Base-by-base conservation (phyloP, 305 asterid species). In the Stenogyne calaminthoides region DNA sequence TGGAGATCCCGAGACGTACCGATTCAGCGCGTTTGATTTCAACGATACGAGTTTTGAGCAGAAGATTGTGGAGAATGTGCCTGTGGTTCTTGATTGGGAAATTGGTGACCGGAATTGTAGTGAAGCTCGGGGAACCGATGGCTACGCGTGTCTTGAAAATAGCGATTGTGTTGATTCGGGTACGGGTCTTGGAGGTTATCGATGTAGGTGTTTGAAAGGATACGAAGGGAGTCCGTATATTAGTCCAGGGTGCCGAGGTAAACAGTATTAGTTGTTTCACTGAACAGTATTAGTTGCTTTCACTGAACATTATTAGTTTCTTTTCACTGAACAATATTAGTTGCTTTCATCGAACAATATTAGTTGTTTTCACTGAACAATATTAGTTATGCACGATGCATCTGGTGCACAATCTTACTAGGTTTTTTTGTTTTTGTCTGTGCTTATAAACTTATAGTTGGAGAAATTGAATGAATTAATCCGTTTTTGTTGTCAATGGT, bases 161-260 rank as follows among this genome's bases (percentile, higher is more conserved):
- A 86, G 87, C 19, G 15, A 7, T 0, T 88, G 94, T 64, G 80
- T 81, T 20, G 88, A 88, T 66, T 72, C 86, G 0, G 83, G 58
- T 1, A 72, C 74, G 0, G 83, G 83, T 1, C 19, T 72, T 0
- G 78, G 81, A 18, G 91, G 93, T 1, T 88, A 88, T 14, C 72
- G 83, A 0, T 88, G 93, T 14, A 75, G 16, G 15, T 88, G 91
- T 54, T 25, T 3, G 10, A 0, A 78, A 7, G 93, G 93, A 7
- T 86, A 75, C 9, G 40, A 79, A 9, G 93, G 93, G 67, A 88
- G 80, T 70, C 89, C 93, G 2, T 85, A 88, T 75, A 74, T 88
- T 0, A 64, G 58, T 61, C 82, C 83, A 0, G 88, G 88, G 15
- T 88, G 93, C 84, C 80, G 68, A 76, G 90, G 90, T 86, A 74